Base-by-base conservation (phyloP, 768 basidiomycete genomes). In the Leucocoprinus birnbaumii region DNA sequence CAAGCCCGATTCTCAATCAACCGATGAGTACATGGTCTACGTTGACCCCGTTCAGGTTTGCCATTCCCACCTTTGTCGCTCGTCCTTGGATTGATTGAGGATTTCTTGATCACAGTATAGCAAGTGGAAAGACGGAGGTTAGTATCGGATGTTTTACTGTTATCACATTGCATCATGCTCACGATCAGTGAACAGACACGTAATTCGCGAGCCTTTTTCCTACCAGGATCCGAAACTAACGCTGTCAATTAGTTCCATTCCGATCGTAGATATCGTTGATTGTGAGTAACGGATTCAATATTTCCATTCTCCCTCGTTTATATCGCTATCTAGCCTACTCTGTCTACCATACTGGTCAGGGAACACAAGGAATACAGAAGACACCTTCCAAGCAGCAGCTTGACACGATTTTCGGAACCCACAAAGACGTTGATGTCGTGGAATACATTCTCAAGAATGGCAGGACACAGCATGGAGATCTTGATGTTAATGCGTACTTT, bases 311-410 rank as follows among this genome's bases (percentile, higher is more conserved):
- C 27, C 18, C 35, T 21, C 5, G 14, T 52, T 43, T 3, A 53
- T 16, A 31, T n/a, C 10, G 10, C 25, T 21, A 4, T 16, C 9
- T 59, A 91, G 90, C 89, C 2, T 94, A 88, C 74, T 63, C 77
- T 34, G 73, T 94, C 54, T 87, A 86, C 68, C 73, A 79, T 65
- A 86, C 90, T 18, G 68, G 69, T 21, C 89, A 91, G 67, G 92
- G 91, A 11, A 68, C 79, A 3, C 91, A 94, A 69, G 93, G 91
- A n/a, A 67, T 84, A 51, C 79, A 91, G 35, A 81, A 84, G 24
- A 75, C 77, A 50, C 77, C 89, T 10, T 93, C 91, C n/a, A 84
- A 87, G 47, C 93, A 94, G 66, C 85, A 91, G 63, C 83, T 95
- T 53, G 89, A 92, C 41, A 86, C 70, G 53, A 73, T 73, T 34